Percentiles rank a stretch among this genome's conserved stretches.
Evolutionary conservation across 1,139 yeast species (phyloP).

Genomic region (Debaryomyces robertsiae): DNA sequence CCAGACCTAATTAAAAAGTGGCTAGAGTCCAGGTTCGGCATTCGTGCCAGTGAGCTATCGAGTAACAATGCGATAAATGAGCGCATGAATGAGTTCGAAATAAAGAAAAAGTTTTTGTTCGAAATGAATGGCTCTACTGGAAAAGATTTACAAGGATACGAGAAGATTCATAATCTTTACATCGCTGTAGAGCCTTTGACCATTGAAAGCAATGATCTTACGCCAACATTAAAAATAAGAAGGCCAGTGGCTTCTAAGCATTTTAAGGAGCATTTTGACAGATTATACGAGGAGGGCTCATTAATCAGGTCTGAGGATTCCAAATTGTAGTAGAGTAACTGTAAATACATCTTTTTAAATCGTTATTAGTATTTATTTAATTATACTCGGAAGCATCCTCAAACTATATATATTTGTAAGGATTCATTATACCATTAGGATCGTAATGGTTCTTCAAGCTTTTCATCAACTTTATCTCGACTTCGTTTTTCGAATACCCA

Average conservation of each 20-base stretch:
- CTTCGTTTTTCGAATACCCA: constrained; percentile 74
- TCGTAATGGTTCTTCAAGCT: constrained; percentile 78
- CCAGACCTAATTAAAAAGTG: constrained; percentile 21
- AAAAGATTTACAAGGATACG: constrained; percentile 50
- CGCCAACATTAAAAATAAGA: constrained; percentile 78
- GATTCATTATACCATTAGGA: constrained; percentile 89
- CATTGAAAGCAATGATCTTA: constrained; percentile 61
- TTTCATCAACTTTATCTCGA: constrained; percentile 72
- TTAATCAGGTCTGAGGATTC: constrained; percentile 15
- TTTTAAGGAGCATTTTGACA: constrained; percentile 49
- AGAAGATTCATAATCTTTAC: constrained; percentile 61
- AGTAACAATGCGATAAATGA: constrained; percentile 29
- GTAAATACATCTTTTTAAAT: too few species aligned
- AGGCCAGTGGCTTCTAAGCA: constrained; percentile 58
- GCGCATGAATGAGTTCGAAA: constrained; percentile 30
- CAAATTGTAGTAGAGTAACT: too few species aligned
- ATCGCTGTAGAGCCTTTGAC: constrained; percentile 69
- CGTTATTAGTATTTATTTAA: too few species aligned
- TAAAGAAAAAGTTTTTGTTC: constrained; percentile 30
- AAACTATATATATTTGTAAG: constrained; percentile 73
- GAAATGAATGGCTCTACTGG: constrained; percentile 29
- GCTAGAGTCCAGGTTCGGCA: constrained; percentile 19
- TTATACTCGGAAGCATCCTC: not conserved
- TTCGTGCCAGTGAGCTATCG: constrained; percentile 18
- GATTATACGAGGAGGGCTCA: constrained; percentile 63